phyloP scores from a whole-genome alignment of 2,329 filamentous ascomycete genomes.

The Aspergillus chevalieri region DNA sequence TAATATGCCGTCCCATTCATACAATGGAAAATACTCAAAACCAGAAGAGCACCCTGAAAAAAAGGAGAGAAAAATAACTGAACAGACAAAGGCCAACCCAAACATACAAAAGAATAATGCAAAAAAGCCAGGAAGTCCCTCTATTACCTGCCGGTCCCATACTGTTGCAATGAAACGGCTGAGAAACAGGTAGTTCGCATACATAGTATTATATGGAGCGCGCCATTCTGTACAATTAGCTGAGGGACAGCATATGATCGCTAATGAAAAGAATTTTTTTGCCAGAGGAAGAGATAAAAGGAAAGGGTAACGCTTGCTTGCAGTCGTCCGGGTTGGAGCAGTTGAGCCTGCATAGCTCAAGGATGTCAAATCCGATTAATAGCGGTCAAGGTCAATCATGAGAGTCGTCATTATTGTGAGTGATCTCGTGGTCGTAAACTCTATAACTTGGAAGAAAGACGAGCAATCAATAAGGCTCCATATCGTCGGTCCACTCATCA shows the following conservation, averaged over 20 bases:
- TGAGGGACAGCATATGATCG: slow-evolving; percentile 20
- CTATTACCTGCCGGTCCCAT: no score
- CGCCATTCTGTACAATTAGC: neutral
- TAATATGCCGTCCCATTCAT: slow-evolving; percentile 15
- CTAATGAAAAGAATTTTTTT: slow-evolving; percentile 16
- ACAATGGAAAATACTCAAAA: slow-evolving; percentile 14
- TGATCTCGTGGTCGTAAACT: slow-evolving; percentile 14
- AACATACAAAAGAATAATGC: neutral
- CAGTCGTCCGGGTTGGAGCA: neutral
- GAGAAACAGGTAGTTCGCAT: neutral
- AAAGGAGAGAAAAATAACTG: slow-evolving; percentile 6
- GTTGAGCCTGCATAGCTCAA: neutral
- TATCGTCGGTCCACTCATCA: slow-evolving; percentile 48
- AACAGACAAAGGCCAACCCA: neutral
- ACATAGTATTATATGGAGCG: neutral
- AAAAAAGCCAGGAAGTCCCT: neutral
- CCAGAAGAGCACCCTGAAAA: slow-evolving; percentile 13
- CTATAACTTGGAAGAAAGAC: slow-evolving; percentile 6
- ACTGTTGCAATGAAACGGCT: no score
- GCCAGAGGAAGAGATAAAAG: slow-evolving; percentile 19
- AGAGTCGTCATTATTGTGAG: slow-evolving; percentile 20
- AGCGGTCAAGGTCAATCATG: slow-evolving; percentile 18
- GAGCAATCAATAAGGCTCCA: slow-evolving; percentile 34
- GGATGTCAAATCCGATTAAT: slow-evolving; percentile 7
- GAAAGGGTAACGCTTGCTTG: neutral